Base-by-base conservation (phyloP, 129 eudicot genomes). In the Ambrosia trifida region DNA sequence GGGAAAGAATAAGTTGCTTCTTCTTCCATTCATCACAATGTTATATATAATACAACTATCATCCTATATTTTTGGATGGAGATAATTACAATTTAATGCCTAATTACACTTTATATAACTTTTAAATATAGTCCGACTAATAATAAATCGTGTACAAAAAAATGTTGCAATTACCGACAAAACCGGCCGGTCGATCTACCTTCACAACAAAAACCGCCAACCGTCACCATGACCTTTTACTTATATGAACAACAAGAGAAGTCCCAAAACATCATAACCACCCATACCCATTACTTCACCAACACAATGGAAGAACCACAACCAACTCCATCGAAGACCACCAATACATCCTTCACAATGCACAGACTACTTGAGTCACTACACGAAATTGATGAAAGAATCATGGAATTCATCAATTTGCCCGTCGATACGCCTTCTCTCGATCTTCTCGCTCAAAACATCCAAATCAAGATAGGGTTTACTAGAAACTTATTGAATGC, bases 261-360 rank as follows among this genome's bases (percentile, higher is more conserved):
- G 44, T 40, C 44, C 44, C 6, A 10, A 40, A 40, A 40, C 9
- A 40, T 10, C 44, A 49, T 5, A 13, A 13, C 61, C 32, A 18
- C 13, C 2, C 3, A 19, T 32, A 20, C 14, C 33, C 58, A 0
- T 53, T 54, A 6, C 18, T 49, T 49, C 14, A 49, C 20, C 54
- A 44, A 3, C 56, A 20, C 75, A 8, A 70, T 70, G 74, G 75
- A 36, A 13, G 10, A 52, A 71, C 50, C 32, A 56, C 76, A 59
- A 9, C 54, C 0, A 40, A 31, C 38, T 50, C 45, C 62, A 10
- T 50, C 46, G 0, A 31, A 33, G 11, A 68, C 49, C 24, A 30
- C 61, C 40, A 68, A 68, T 2, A 12, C 76, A 44, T n/a, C 32
- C 52, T 56, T 46, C 30, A 43, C 44, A 3, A 56, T 71, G 14